These are phyloP conservation scores for Plicaturopsis crispa DNA, from an alignment of 768 basidiomycete species.

Conservation along the genomic window DNA sequence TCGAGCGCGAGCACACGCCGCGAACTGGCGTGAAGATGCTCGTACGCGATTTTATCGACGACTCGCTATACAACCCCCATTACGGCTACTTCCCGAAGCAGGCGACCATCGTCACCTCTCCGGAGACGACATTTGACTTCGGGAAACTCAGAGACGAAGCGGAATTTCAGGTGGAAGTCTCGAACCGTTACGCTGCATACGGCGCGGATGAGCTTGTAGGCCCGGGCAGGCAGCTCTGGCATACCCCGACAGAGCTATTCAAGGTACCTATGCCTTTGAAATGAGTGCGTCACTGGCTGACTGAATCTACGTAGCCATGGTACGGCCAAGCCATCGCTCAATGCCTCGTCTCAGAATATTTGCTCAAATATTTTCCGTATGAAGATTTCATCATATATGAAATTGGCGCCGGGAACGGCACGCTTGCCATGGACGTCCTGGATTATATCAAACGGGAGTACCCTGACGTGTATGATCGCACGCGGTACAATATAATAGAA, in stretches of 20 bases:
- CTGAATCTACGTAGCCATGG: slow-evolving; percentile 83
- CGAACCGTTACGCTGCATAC: slow-evolving; percentile 65
- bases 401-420: slow-evolving; percentile 96
- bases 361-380: slow-evolving; percentile 92
- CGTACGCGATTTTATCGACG: slow-evolving; percentile 93
- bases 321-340: slow-evolving; percentile 88
- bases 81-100: slow-evolving; percentile 97
- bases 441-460: slow-evolving; percentile 69
- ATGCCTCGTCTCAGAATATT: slow-evolving; percentile 86
- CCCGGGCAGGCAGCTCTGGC: slow-evolving; percentile 91
- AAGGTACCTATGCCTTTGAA: slow-evolving; percentile 46
- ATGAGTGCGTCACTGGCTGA: slow-evolving; percentile 7
- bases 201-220: slow-evolving; percentile 54
- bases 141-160: slow-evolving; percentile 50
- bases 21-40: slow-evolving; percentile 89
- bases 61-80: slow-evolving; percentile 92
- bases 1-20: slow-evolving; percentile 48
- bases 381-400: slow-evolving; percentile 96
- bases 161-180: slow-evolving; percentile 81
- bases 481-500: slow-evolving; percentile 91
- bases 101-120: slow-evolving; percentile 78
- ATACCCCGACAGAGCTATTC: slow-evolving; percentile 96
- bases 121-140: slow-evolving; percentile 60
- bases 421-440: slow-evolving; percentile 84
- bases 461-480: slow-evolving; percentile 90